Percentiles rank a stretch among this genome's conserved stretches.
phyloP scores from a whole-genome alignment of 1,284 basidiomycete genomes.

The Austroboletus rostrupii region DNA sequence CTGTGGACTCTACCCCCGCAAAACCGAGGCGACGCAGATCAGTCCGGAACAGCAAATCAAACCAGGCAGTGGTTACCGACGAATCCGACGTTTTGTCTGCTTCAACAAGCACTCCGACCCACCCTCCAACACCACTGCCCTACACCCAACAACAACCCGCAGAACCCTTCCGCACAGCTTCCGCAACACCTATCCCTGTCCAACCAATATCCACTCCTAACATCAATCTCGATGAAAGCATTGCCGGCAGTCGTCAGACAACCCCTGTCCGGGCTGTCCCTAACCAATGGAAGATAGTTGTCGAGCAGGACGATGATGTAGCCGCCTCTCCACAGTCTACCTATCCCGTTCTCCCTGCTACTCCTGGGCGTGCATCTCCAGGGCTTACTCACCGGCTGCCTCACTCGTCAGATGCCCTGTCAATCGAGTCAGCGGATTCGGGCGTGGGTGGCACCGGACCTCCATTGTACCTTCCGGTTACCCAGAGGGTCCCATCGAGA shows the following conservation, averaged over 20 bases:
- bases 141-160: conserved; percentile 23
- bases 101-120: conserved; percentile 57
- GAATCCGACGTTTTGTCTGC: conserved; percentile 61
- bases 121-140: conserved; percentile 50
- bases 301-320: conserved; percentile 61
- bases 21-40: conserved; percentile 58
- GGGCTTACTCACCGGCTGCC: conserved; percentile 35
- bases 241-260: conserved; percentile 30
- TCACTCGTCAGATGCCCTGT: conserved; percentile 50
- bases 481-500: conserved; percentile 44
- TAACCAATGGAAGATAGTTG: conserved; percentile 48
- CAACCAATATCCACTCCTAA: conserved; percentile 27
- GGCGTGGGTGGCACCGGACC: conserved; percentile 34
- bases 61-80: conserved; percentile 47
- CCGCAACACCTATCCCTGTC: conserved; percentile 28
- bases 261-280: conserved; percentile 31
- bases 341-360: conserved; percentile 31
- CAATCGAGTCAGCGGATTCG: conserved; percentile 43
- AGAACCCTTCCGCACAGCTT: conserved; percentile 27
- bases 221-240: conserved; percentile 28
- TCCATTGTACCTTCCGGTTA: conserved; percentile 45
- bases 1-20: conserved; percentile 39
- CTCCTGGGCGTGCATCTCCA: conserved; percentile 33
- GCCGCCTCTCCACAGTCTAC: conserved; percentile 34
- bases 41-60: conserved; percentile 45